A percentile compares a stretch with the other conserved stretches of the same genome.
phyloP scores from a whole-genome alignment of 768 basidiomycete genomes.

The Xanthoconium purpureum region DNA sequence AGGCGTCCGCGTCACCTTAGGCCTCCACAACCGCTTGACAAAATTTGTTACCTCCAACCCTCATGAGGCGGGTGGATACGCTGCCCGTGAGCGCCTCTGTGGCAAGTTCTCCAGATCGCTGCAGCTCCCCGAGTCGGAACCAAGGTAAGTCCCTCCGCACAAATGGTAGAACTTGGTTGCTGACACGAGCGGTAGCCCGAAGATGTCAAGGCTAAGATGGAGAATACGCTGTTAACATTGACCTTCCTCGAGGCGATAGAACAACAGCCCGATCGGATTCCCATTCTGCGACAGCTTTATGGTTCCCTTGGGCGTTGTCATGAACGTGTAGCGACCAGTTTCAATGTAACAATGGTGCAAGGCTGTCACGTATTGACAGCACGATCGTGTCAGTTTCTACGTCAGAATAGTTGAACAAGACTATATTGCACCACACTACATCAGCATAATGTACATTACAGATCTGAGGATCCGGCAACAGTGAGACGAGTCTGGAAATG shows the following conservation, averaged over 20 bases:
- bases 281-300: not conserved
- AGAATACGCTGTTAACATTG: conserved; percentile 43
- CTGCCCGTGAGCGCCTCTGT: conserved; percentile 41
- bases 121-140: conserved; percentile 43
- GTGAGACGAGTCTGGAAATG: not conserved
- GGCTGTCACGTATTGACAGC: too few species aligned
- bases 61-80: conserved; percentile 38
- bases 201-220: conserved; percentile 28
- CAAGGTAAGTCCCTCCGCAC: conserved; percentile 32
- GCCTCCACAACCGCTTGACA: conserved; percentile 40
- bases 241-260: conserved; percentile 45
- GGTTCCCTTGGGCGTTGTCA: not conserved
- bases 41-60: conserved; percentile 39
- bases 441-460: too few species aligned
- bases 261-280: conserved; percentile 39
- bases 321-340: not conserved
- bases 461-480: too few species aligned
- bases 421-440: too few species aligned
- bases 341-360: too few species aligned
- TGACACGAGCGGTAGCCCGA: conserved; percentile 29
- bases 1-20: conserved; percentile 46
- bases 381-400: too few species aligned
- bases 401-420: too few species aligned
- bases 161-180: too few species aligned
- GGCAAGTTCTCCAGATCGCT: conserved; percentile 45